Evolutionary conservation across 768 basidiomycete genomes (phyloP).

Genomic region (Calvatia gigantea): DNA sequence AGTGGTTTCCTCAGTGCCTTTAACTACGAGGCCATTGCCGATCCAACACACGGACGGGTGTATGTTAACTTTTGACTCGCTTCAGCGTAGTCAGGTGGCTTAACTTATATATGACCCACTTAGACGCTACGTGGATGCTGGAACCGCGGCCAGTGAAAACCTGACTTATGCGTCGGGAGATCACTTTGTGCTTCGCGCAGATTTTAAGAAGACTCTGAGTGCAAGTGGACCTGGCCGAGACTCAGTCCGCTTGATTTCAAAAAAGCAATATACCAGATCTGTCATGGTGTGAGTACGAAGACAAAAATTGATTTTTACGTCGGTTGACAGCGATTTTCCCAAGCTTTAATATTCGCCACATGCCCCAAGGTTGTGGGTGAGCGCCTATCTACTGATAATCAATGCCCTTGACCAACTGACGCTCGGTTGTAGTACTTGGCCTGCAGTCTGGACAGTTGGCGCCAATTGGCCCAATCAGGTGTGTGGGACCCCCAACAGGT

Average conservation of each 20-base stretch:
- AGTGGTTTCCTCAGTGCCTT: slow-evolving; percentile 50
- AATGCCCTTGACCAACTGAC: not conserved
- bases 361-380: slow-evolving; percentile 55
- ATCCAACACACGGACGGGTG: slow-evolving; percentile 71
- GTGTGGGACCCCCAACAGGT: slow-evolving; percentile 10
- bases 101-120: not conserved
- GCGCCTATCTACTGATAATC: slow-evolving; percentile 14
- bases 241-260: slow-evolving; percentile 53
- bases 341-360: slow-evolving; percentile 40
- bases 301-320: not conserved
- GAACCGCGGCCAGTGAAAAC: slow-evolving; percentile 49
- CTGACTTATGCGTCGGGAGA: slow-evolving; percentile 53
- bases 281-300: slow-evolving; percentile 51
- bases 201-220: slow-evolving; percentile 42
- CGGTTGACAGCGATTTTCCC: not conserved
- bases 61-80: slow-evolving; percentile 23
- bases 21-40: slow-evolving; percentile 42
- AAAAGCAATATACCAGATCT: slow-evolving; percentile 47
- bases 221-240: slow-evolving; percentile 52
- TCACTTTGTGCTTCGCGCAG: slow-evolving; percentile 54
- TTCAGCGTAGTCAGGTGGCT: not conserved
- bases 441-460: slow-evolving; percentile 39
- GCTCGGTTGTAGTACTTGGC: slow-evolving; percentile 35
- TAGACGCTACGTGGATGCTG: slow-evolving; percentile 43
- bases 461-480: slow-evolving; percentile 32